Percentiles rank a stretch among this genome's conserved stretches.
These are phyloP conservation scores for Aspergillus luchuensis DNA, from an alignment of 2,329 filamentous ascomycete genomes.

Conservation along the genomic window DNA sequence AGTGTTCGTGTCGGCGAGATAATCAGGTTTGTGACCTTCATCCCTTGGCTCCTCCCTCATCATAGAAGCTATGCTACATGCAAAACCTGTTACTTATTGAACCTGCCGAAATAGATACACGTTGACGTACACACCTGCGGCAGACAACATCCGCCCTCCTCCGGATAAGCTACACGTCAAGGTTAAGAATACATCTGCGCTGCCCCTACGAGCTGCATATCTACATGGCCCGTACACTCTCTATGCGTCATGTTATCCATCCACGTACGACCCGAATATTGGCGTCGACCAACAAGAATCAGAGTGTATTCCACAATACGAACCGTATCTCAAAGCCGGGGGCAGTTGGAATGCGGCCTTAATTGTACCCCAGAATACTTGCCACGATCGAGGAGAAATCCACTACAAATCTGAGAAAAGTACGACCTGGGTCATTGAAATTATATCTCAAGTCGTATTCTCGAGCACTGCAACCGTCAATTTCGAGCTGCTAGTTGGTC, in stretches of 20 bases:
- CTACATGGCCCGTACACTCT: conserved; percentile 94
- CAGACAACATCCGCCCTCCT: conserved; percentile 86
- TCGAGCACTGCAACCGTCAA: conserved; percentile 83
- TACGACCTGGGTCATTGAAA: conserved; percentile 85
- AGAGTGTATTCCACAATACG: conserved; percentile 84
- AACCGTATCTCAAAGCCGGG: conserved; percentile 94
- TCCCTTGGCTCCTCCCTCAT: neutral
- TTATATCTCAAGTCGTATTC: conserved; percentile 91
- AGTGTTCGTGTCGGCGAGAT: conserved; percentile 94
- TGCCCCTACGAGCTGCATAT: conserved; percentile 90
- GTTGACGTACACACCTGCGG: conserved; percentile 84
- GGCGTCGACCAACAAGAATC: conserved; percentile 70
- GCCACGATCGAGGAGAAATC: conserved; percentile 54
- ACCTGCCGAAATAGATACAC: conserved; percentile 60
- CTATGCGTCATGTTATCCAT: conserved; percentile 81
- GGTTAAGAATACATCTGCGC: conserved; percentile 87
- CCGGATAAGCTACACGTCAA: conserved; percentile 79
- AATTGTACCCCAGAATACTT: conserved; percentile 75
- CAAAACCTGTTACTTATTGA: neutral
- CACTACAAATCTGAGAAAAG: conserved; percentile 50
- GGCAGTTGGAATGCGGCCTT: conserved; percentile 82
- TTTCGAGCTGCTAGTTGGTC: conserved; percentile 82
- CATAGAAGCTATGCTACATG: neutral
- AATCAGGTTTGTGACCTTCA: conserved; percentile 64
- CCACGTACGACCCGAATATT: conserved; percentile 78